phyloP scores from a whole-genome alignment of 176 grass and related monocot species.

The Triticum turgidum region DNA sequence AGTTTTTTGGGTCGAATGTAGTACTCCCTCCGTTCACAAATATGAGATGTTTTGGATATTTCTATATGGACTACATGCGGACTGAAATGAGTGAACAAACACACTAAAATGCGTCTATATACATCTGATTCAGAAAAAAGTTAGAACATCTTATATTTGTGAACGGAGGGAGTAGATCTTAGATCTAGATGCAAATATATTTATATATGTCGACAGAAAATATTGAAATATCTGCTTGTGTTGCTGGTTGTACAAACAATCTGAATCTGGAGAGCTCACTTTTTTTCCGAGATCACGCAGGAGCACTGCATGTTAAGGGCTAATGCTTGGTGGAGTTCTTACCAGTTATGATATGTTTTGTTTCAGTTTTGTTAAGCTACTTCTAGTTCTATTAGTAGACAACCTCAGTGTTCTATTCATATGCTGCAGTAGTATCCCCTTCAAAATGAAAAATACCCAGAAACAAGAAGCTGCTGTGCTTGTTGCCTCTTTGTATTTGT shows the following conservation, averaged over 20 bases:
- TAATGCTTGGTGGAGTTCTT: not conserved
- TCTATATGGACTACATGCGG: no score
- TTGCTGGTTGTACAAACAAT: not conserved
- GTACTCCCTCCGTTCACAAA: no score
- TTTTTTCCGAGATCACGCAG: not conserved
- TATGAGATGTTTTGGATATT: no score
- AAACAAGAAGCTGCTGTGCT: not conserved
- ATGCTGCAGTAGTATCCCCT: not conserved
- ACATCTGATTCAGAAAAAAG: no score
- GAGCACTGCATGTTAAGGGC: not conserved
- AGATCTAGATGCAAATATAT: not conserved
- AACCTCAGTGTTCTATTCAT: constrained; percentile 4
- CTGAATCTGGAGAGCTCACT: not conserved
- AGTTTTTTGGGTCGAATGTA: not conserved
- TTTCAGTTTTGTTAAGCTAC: not conserved
- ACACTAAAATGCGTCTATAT: no score
- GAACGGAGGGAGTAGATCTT: not conserved
- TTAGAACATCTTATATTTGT: no score
- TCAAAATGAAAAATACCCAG: not conserved
- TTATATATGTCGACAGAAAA: not conserved
- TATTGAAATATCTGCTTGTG: not conserved
- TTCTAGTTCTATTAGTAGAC: not conserved
- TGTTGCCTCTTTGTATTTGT: not conserved
- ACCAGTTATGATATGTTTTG: constrained; percentile 6
- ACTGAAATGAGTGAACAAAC: no score